Evolutionary conservation across 352 stramenopile species (phyloP), one percentile per base, ranked within the genome.

Genomic region (Phytophthora multivora): DNA sequence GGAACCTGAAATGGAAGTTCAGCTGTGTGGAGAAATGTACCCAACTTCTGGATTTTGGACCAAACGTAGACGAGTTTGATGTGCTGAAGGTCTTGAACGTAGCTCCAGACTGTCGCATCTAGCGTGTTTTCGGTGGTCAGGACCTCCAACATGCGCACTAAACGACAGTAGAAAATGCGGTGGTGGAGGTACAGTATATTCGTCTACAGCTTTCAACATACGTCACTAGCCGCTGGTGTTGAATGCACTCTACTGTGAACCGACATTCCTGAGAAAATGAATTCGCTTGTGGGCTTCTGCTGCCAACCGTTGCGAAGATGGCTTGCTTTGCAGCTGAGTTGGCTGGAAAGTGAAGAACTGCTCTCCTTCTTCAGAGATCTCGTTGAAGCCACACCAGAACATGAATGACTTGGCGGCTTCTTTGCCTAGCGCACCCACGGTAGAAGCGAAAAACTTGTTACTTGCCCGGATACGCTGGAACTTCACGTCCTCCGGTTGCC

Each of bases 371-470:
- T 80, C 66, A 0, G 26, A 25, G 2, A 23, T 38, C 18, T 56
- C 50, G 39, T 50, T 43, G 9, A 92, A 92, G 10, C 83, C 83
- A 36, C 83, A 89, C 83, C 83, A 92, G 9, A 7, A 1, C 69
- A 80, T 77, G 19, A 78, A 73, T 4, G 40, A 43, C 19, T 56
- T 66, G 13, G 60, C 53, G 4, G 36, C 38, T 35, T 61, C 48
- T 10, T 51, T 35, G 16, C 61, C 66, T 38, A 82, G 28, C n/a
- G 36, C 16, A 4, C 63, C 78, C 10, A 95, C 51, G 25, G 75
- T 90, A 4, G 71, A 69, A 8, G 52, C 53, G 33, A 95, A 95
- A 39, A 79, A 93, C 26, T 79, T 82, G 66, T 95, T 95, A 51
- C 69, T 85, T 10, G 70, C 70, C 26, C 80, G 83, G 54, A 95